These are phyloP conservation scores for Eucalyptus guilfoylei DNA, from an alignment of 345 rosid genomes.

Conservation along the genomic window DNA sequence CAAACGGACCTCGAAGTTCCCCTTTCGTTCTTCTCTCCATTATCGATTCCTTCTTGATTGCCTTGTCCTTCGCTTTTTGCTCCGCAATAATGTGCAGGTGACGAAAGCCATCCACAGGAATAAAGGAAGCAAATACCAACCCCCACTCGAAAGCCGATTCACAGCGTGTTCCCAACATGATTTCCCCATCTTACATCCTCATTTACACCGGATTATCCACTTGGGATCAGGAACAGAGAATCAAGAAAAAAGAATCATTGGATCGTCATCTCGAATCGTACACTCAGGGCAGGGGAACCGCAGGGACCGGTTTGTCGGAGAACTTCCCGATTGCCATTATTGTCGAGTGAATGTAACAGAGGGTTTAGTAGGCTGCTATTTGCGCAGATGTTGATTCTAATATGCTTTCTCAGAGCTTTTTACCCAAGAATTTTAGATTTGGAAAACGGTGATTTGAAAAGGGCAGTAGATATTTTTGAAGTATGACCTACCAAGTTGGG, in stretches of 20 bases:
- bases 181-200: not conserved
- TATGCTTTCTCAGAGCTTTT: not conserved
- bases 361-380: not conserved
- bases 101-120: not conserved
- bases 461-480: not conserved
- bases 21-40: not conserved
- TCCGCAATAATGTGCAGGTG: not conserved
- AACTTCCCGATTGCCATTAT: too few relatives aligned
- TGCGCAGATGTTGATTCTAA: not conserved
- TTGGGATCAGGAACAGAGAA: not conserved
- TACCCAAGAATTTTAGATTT: not conserved
- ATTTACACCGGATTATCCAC: not conserved
- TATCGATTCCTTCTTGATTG: not conserved
- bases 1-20: not conserved
- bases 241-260: not conserved
- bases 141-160: not conserved
- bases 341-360: too few relatives aligned
- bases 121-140: not conserved
- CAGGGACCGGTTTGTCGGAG: not conserved
- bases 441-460: not conserved
- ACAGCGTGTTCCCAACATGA: not conserved
- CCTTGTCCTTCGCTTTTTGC: not conserved
- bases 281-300: not conserved
- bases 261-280: not conserved
- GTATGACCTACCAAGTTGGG: not conserved